Percentiles rank a stretch among this genome's conserved stretches.
phyloP scores from a whole-genome alignment of 2,329 filamentous ascomycete genomes.

The Aspergillus fumigatus region DNA sequence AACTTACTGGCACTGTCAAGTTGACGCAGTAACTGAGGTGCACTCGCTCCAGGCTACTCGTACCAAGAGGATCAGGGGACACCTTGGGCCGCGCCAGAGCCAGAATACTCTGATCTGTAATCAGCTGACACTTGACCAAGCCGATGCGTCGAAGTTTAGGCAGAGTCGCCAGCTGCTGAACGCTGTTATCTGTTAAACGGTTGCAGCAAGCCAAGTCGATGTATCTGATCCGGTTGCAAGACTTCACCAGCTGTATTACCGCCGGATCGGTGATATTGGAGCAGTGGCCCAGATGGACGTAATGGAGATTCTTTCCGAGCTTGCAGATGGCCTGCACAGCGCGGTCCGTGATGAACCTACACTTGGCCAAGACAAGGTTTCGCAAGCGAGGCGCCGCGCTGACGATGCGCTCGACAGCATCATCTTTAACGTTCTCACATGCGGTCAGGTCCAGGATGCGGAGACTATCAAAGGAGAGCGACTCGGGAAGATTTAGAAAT shows the following conservation, averaged over 20 bases:
- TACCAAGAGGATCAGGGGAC: slow-evolving; percentile 53
- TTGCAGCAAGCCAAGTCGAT: slow-evolving; percentile 96
- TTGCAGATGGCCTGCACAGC: slow-evolving; percentile 82
- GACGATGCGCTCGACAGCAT: slow-evolving; percentile 83
- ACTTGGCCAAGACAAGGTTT: slow-evolving; percentile 92
- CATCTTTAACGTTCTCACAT: slow-evolving; percentile 77
- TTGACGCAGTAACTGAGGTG: slow-evolving; percentile 93
- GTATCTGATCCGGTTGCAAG: slow-evolving; percentile 91
- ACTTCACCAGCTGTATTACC: slow-evolving; percentile 75
- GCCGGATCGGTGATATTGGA: slow-evolving; percentile 84
- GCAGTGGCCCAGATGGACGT: slow-evolving; percentile 93
- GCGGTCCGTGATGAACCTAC: slow-evolving; percentile 82
- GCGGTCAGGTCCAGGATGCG: slow-evolving; percentile 92
- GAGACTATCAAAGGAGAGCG: slow-evolving; percentile 74
- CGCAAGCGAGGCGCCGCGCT: slow-evolving; percentile 79
- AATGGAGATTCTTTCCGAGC: slow-evolving; percentile 93
- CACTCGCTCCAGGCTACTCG: slow-evolving; percentile 78
- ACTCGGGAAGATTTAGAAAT: slow-evolving; percentile 70
- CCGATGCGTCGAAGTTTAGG: slow-evolving; percentile 94
- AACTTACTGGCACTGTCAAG: slow-evolving; percentile 70
- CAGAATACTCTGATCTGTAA: slow-evolving; percentile 85
- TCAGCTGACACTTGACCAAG: slow-evolving; percentile 84
- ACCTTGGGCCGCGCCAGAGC: slow-evolving; percentile 66
- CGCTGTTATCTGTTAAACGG: slow-evolving; percentile 80
- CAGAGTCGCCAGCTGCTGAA: slow-evolving; percentile 75